Percentiles rank a stretch among this genome's conserved stretches.
Evolutionary conservation across 345 rosid genomes (phyloP).

Genomic region (Populus pruinosa): DNA sequence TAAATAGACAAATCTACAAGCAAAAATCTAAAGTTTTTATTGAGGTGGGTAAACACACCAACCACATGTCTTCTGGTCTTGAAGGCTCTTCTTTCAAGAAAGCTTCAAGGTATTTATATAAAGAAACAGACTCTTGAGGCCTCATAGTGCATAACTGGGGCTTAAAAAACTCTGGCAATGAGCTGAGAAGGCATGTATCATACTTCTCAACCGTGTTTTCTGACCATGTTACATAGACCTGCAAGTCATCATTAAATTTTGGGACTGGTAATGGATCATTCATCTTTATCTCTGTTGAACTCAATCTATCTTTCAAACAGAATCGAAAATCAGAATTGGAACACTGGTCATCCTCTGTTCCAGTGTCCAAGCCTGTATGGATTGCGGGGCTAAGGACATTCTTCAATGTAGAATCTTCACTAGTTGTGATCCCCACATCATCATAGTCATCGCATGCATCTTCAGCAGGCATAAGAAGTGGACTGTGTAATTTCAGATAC

Average conservation of each 20-base stretch:
- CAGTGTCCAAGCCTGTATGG: constrained; percentile 27
- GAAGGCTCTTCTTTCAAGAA: constrained; percentile 29
- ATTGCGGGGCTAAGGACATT: constrained; percentile 29
- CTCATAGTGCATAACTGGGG: constrained; percentile 4
- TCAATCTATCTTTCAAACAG: constrained; percentile 8
- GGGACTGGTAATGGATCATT: neutral
- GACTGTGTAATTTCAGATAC: constrained; percentile 16
- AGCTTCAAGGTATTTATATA: constrained; percentile 29
- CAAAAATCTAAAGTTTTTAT: too few species aligned
- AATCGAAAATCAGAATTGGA: constrained; percentile 36
- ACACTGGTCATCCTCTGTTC: constrained; percentile 28
- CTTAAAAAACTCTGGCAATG: constrained; percentile 22
- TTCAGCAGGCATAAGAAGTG: constrained; percentile 20
- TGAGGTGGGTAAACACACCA: too few species aligned
- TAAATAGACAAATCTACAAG: too few species aligned
- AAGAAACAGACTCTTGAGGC: constrained; percentile 23
- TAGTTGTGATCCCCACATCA: constrained; percentile 24
- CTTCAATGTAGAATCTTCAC: constrained; percentile 39
- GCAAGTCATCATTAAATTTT: neutral
- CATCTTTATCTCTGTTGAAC: constrained; percentile 16
- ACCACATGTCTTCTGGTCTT: constrained; percentile 21
- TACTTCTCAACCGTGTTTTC: constrained; percentile 15
- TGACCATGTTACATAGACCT: constrained; percentile 19
- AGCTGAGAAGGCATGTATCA: constrained; percentile 19
- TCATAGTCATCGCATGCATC: constrained; percentile 28